These are phyloP conservation scores for Umbilicaria muhlenbergii DNA, from an alignment of 495 filamentous ascomycete genomes.

Conservation along the genomic window DNA sequence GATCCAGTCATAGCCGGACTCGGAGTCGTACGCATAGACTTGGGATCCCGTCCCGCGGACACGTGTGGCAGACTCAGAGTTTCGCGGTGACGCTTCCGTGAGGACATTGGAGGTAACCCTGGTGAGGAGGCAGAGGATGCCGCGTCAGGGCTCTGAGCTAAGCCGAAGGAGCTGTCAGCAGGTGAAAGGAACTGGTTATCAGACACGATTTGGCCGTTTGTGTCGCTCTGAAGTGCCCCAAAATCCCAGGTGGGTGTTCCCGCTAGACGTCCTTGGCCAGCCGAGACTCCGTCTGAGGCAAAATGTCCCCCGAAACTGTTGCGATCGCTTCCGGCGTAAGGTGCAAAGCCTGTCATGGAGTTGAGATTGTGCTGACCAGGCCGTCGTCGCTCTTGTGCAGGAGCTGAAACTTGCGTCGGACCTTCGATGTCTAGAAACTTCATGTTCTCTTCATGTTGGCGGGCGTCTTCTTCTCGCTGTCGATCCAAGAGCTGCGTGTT, in stretches of 20 bases:
- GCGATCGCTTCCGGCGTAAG: constrained; percentile 3
- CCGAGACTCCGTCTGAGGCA: constrained; percentile 4
- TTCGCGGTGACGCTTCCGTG: constrained; percentile 9
- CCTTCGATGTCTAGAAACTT: background rate
- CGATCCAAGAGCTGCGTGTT: background rate
- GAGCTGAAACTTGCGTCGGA: background rate
- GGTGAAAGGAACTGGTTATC: background rate
- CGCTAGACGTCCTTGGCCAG: background rate
- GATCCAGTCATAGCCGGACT: constrained; percentile 16
- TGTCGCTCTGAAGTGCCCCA: background rate
- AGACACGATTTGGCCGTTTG: background rate
- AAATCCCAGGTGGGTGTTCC: constrained; percentile 4
- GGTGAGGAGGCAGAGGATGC: constrained; percentile 13
- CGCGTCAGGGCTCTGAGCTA: constrained; percentile 9
- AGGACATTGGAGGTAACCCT: background rate
- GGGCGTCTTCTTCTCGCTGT: background rate
- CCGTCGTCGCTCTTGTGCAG: background rate
- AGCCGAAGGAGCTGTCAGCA: background rate
- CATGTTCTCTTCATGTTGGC: background rate
- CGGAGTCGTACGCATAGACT: constrained; percentile 15
- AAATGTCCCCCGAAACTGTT: constrained; percentile 5
- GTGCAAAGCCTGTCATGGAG: background rate
- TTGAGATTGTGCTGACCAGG: background rate
- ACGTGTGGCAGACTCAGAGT: constrained; percentile 1
- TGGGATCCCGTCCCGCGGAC: constrained; percentile 2